These are phyloP conservation scores for Saturnispora silvae DNA, from an alignment of 805 yeast genomes.

Conservation along the genomic window DNA sequence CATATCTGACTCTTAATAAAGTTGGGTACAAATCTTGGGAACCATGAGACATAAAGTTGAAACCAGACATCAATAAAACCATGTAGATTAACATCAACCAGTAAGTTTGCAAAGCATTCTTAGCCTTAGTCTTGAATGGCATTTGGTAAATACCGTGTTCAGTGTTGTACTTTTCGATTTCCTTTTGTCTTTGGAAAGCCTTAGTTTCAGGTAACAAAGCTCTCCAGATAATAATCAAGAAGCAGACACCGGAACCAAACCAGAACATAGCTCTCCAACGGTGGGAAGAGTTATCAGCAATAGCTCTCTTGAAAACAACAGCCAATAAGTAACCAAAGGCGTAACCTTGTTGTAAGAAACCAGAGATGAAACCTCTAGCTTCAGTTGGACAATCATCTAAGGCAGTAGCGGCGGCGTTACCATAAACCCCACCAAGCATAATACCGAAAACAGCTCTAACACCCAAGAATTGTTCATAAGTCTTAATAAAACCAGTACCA, in stretches of 20 bases:
- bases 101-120: conserved; percentile 32
- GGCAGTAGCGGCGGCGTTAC: conserved; percentile 44
- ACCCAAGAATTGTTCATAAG: conserved; percentile 46
- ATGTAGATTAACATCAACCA: conserved; percentile 52
- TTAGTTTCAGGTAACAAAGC: conserved; percentile 40
- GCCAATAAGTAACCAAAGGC: conserved; percentile 60
- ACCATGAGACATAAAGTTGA: conserved; percentile 54
- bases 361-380: conserved; percentile 51
- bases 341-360: conserved; percentile 73
- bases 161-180: conserved; percentile 24
- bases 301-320: conserved; percentile 54
- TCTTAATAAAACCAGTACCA: conserved; percentile 52
- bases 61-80: conserved; percentile 51
- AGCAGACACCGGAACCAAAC: conserved; percentile 55
- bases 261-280: conserved; percentile 60
- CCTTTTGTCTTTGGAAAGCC: conserved; percentile 35
- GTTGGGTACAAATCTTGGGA: conserved; percentile 57
- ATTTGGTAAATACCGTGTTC: conserved; percentile 24
- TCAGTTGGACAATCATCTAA: conserved; percentile 42
- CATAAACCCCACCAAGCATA: conserved; percentile 47
- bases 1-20: conserved; percentile 36
- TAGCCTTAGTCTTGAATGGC: conserved; percentile 26
- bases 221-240: conserved; percentile 33
- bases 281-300: conserved; percentile 40
- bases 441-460: conserved; percentile 56